phyloP scores from a whole-genome alignment of 352 stramenopile genomes.

The Phytophthora colocasiae region DNA sequence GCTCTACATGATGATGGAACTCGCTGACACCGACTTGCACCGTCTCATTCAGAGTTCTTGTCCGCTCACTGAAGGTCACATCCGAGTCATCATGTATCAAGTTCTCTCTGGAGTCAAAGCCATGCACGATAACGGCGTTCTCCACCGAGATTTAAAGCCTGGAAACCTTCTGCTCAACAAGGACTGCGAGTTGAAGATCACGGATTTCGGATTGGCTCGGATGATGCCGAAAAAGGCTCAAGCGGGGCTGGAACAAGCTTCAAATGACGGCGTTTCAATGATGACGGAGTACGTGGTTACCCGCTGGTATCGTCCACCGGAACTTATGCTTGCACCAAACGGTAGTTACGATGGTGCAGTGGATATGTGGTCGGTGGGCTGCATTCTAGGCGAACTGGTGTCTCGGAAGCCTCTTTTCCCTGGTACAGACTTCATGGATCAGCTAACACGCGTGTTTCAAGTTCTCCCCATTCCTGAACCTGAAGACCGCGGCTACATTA shows the following conservation, averaged over 20 bases:
- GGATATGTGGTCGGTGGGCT: slow-evolving; percentile 89
- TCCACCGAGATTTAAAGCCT: slow-evolving; percentile 95
- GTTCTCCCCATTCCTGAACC: slow-evolving; percentile 75
- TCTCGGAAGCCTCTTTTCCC: slow-evolving; percentile 81
- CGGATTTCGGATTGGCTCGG: slow-evolving; percentile 94
- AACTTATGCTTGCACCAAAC: slow-evolving; percentile 93
- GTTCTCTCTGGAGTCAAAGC: slow-evolving; percentile 89
- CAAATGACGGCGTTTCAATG: slow-evolving; percentile 51
- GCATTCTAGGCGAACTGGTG: slow-evolving; percentile 94
- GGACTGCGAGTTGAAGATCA: slow-evolving; percentile 94
- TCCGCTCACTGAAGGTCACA: slow-evolving; percentile 79
- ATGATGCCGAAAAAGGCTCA: slow-evolving; percentile 72
- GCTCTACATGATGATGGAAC: slow-evolving; percentile 97
- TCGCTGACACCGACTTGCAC: slow-evolving; percentile 94
- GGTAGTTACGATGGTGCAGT: slow-evolving; percentile 90
- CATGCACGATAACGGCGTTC: slow-evolving; percentile 93
- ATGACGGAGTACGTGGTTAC: slow-evolving; percentile 93
- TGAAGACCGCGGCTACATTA: slow-evolving; percentile 68
- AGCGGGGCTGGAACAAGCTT: slow-evolving; percentile 15
- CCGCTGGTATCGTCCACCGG: slow-evolving; percentile 91
- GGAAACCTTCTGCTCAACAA: slow-evolving; percentile 95
- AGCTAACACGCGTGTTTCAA: slow-evolving; percentile 84
- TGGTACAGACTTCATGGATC: slow-evolving; percentile 87
- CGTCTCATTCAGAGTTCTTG: slow-evolving; percentile 91
- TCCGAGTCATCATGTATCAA: slow-evolving; percentile 90